Base-by-base conservation (phyloP, 805 yeast species). In the Hanseniaspora thailandica region DNA sequence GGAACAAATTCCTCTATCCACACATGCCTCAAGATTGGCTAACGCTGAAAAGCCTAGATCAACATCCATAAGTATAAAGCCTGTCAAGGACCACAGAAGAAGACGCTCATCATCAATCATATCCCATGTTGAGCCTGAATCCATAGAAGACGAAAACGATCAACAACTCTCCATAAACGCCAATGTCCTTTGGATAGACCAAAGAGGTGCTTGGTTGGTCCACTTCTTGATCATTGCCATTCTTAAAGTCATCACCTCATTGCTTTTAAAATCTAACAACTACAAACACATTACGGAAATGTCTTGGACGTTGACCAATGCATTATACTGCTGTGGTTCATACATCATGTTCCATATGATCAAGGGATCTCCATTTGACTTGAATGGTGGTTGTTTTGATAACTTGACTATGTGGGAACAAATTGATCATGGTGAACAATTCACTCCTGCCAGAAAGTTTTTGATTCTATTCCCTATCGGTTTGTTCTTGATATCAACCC, bases 331-430 rank as follows among this genome's bases (percentile, higher is more conserved):
- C 53, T 78, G 85, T 58, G 97, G 97, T 4, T 82, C 94, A 0
- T 93, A 88, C 66, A 79, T 90, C 57, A 93, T 90, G 97, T 93
- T 90, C 66, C 98, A 90, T 67, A 83, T 86, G 66, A 86, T 93
- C 44, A 93, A 90, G 63, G 98, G 98, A 36, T 88, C 95, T 2
- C 98, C 98, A 0, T 93, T 90, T 65, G 98, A 93, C 61, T 89
- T 90, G 71, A 93, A 89, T 64, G 82, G 85, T 39, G 98, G 98
- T 41, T 97, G 97, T 0, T 93, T 84, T 68, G 98, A 90, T 65
- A 82, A 86, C 63, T 74, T 90, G 59, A 93, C 96, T 22, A 87
- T 90, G 97, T 90, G 98, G 98, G 98, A 90, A 69, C 98, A 90
- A 69, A 82, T 73, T 36, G 94, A 86, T 66, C 81, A 89, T 62